Base-by-base conservation (phyloP, 768 basidiomycete species). In the Boletales sp. region DNA sequence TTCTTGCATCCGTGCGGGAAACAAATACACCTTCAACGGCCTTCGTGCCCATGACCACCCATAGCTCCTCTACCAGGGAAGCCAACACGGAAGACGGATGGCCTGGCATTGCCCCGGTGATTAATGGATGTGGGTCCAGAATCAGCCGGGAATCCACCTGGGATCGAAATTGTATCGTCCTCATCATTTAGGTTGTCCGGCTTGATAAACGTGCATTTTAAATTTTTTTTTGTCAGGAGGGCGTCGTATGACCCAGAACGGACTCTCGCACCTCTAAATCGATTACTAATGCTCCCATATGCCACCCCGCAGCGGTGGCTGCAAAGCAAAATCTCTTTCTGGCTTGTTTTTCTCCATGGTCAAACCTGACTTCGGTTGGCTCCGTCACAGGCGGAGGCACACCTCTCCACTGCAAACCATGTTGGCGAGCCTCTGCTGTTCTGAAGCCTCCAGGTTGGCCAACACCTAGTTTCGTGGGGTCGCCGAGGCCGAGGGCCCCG, bases 301-400 rank as follows among this genome's bases (percentile, higher is more conserved):
- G 94, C 94, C 93, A 95, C 10, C 94, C 94, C 0, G 82, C 78
- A 3, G 94, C 90, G 5, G 90, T 79, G 6, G 85, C 83, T 1
- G 79, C 79, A 57, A 95, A 88, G 57, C 89, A 91, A 61, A 89
- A 97, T 55, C 76, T 74, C 42, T 83, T 73, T 50, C 74, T 80
- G 18, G 64, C 67, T 42, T 66, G 70, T 58, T 75, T 78, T 47
- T 67, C 69, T n/a, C 65, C 72, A 54, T 82, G 75, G 57, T 84
- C 83, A 60, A 94, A 94, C 52, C 76, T 71, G 38, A 94, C 85
- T 65, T 83, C 81, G 1, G 83, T 78, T 0, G 92, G 92, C 13
- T 74, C 73, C 5, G 61, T 57, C 24, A 89, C 83, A 7, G 55
- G 61, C 8, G 80, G 77, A 0, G 76, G 73, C 4, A 1, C 34